Base-by-base conservation (phyloP, 2,329 filamentous ascomycete genomes). In the Aspergillus hortae region DNA sequence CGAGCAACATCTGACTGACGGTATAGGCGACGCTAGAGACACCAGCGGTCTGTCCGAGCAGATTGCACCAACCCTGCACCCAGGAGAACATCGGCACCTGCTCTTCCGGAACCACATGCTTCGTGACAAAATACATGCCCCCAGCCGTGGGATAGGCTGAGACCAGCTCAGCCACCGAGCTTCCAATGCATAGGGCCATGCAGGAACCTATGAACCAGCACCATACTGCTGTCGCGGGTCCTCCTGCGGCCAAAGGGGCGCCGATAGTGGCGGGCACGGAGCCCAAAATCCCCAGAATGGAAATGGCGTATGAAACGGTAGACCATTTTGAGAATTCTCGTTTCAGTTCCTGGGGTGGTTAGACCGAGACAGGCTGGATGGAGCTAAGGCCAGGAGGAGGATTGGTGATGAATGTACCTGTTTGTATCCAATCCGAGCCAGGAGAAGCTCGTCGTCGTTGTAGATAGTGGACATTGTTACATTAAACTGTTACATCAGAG, bases 121-220 rank as follows among this genome's bases (percentile, higher is more conserved):
- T 86, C 9, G 82, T 84, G 32, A 85, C 82, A 64, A 85, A 87
- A 66, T 86, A 86, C 82, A 87, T 86, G 2, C 84, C 84, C 17
- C 83, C 83, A 2, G 83, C 83, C 2, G 84, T 87, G 32, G 84
- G 84, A 68, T 86, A 86, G 30, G 83, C 83, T 6, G 83, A 86
- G 25, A 86, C 82, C 48, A 86, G 68, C 67, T 86, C 83, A 41
- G 83, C 79, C n/a, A 86, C 83, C 52, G 82, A 85, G 58, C 79
- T 82, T 12, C 81, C 82, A 59, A 86, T 86, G 56, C 80, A 82
- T 65, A 83, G 80, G 32, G 83, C 82, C 82, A 86, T 85, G 55
- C 80, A 70, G 11, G 81, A 84, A 27, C 83, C 83, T 52, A 85
- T 76, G 56, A 84, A 75, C 83, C 84, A 86, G 49, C 81, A 81